phyloP scores from a whole-genome alignment of 805 yeast species.

The Wickerhamomyces mucosus region DNA sequence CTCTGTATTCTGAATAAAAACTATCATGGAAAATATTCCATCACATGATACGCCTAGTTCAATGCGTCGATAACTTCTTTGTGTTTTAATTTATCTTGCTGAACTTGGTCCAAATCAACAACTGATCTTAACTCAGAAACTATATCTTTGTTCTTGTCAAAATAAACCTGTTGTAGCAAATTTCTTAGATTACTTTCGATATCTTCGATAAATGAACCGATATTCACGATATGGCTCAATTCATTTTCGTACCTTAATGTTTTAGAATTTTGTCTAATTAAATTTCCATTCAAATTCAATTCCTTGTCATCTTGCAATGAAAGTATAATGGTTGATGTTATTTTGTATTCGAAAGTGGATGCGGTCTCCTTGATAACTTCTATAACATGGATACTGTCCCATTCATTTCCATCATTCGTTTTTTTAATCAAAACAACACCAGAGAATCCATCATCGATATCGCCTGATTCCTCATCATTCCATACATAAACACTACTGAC shows the following conservation, averaged over 20 bases:
- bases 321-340: constrained; percentile 83
- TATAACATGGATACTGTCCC: constrained; percentile 94
- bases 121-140: constrained; percentile 55
- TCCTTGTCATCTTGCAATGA: constrained; percentile 22
- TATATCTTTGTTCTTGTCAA: constrained; percentile 88
- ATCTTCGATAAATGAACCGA: constrained; percentile 82
- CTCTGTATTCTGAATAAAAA: no score
- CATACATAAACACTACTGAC: constrained; percentile 82
- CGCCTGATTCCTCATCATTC: constrained; percentile 62
- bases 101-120: constrained; percentile 11
- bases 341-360: constrained; percentile 41
- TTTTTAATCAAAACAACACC: constrained; percentile 88
- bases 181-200: constrained; percentile 82
- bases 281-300: constrained; percentile 62
- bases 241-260: constrained; percentile 13
- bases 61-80: constrained; percentile 22
- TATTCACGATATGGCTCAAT: constrained; percentile 60
- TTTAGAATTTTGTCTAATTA: constrained; percentile 76
- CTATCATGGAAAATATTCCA: no score
- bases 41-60: no score
- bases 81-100: constrained; percentile 21
- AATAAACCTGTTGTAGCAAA: constrained; percentile 85
- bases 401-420: constrained; percentile 33
- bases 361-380: constrained; percentile 45
- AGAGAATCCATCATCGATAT: constrained; percentile 67